Conservation (phyloP, 306 rosid species). For the Castanospermum australe region DNA sequence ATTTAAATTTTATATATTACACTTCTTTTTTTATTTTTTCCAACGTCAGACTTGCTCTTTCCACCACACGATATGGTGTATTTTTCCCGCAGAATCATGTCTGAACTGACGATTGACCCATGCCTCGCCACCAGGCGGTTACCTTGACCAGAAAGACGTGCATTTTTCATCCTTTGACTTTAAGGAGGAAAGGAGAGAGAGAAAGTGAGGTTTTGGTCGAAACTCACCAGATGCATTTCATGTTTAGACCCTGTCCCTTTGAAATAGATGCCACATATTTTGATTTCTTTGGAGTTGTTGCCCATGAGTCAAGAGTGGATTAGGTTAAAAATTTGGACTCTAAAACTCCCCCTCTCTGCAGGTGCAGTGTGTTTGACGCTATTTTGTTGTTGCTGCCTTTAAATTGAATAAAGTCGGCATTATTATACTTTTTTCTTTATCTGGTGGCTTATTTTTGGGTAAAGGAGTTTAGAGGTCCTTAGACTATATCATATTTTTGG, state of each 20-base stretch:
- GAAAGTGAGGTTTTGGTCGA: slow-evolving; percentile 23
- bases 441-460: neutral
- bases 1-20: no score
- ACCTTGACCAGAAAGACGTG: slow-evolving; percentile 31
- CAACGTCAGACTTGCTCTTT: no score
- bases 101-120: neutral
- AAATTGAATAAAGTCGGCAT: neutral
- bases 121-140: neutral
- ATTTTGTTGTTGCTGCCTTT: neutral
- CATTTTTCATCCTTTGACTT: slow-evolving; percentile 36
- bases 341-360: slow-evolving; percentile 7
- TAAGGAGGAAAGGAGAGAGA: neutral
- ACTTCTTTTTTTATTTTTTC: no score
- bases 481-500: neutral
- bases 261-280: neutral
- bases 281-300: slow-evolving; percentile 30
- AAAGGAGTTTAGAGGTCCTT: neutral
- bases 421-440: neutral
- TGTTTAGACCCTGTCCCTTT: neutral
- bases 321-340: slow-evolving; percentile 15
- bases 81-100: no score
- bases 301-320: slow-evolving; percentile 20
- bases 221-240: neutral
- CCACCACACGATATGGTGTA: no score
- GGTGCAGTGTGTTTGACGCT: slow-evolving; percentile 38